Percentiles rank a stretch among this genome's conserved stretches.
Evolutionary conservation across 768 basidiomycete species (phyloP).

Genomic region (Lepiota venenata): DNA sequence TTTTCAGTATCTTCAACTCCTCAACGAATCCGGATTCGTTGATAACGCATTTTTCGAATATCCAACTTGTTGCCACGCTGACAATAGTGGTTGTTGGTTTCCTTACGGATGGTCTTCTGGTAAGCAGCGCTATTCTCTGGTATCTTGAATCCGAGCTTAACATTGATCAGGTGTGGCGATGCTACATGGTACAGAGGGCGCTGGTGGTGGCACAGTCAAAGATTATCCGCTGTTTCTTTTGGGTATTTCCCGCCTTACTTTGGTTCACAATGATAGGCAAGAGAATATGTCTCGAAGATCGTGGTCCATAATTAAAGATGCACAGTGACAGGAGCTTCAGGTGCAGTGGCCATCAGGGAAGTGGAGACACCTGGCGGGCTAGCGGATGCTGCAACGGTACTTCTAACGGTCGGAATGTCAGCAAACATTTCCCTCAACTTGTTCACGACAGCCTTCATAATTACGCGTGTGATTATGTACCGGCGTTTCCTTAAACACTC

Average conservation of each 20-base stretch:
- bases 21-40: no score
- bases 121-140: background rate
- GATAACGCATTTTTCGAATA: background rate
- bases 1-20: background rate
- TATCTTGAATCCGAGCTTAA: background rate
- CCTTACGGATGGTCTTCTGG: constrained; percentile 2
- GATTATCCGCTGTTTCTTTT: background rate
- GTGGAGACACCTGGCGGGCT: background rate
- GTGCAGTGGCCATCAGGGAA: background rate
- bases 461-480: constrained; percentile 1
- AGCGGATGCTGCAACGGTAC: background rate
- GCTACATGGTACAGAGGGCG: constrained; percentile 3
- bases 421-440: background rate
- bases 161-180: background rate
- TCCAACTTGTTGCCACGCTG: background rate
- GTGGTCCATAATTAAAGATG: background rate
- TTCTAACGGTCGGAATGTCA: background rate
- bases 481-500: background rate
- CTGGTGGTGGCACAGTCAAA: background rate
- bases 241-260: background rate
- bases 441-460: constrained; percentile 1
- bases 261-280: constrained; percentile 2
- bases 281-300: background rate
- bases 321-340: background rate
- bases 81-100: background rate